Evolutionary conservation across 2,329 filamentous ascomycete genomes (phyloP), one percentile per base, ranked within the genome.

Genomic region (Pyrenophora seminiperda): DNA sequence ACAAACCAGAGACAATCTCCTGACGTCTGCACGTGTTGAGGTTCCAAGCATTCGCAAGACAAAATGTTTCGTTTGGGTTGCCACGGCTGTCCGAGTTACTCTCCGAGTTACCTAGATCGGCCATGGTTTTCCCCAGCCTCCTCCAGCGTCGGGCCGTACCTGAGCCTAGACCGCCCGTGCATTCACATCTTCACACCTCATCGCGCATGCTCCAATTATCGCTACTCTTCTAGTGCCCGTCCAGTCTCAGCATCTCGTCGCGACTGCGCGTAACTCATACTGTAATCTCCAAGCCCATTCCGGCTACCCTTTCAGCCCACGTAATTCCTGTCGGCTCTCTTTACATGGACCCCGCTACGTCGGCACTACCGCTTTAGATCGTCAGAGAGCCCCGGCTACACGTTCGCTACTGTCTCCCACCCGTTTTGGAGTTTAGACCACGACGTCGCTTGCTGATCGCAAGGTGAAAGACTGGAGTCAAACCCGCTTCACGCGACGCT

Each of bases 311-410:
- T 43, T 14, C 14, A 22, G 14, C 29, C 30, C 30, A 27, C 37
- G 34, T 20, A 24, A 43, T 42, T 42, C n/a, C 47, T 47, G 27
- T 20, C 29, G 33, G 33, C 36, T 45, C 19, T 32, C 51, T 44
- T 41, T 51, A 44, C 47, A 42, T 50, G 53, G 50, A 56, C 63
- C 63, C 61, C 62, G 54, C 58, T 54, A 51, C 54, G 15, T 55
- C 62, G 56, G 61, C 55, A 65, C 58, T 63, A 53, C 58, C 58
- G 59, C 47, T 54, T 62, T 60, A 49, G 58, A 55, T 46, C 46
- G 52, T 40, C 60, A 59, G 51, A 57, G 51, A 20, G 44, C 44
- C 33, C 40, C 37, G 47, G 47, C 47, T 40, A 38, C 49, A 33
- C 34, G 9, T 37, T 44, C 13, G 43, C 41, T 52, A 42, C 46